These are phyloP conservation scores for Suhomyces sp. DNA, from an alignment of 805 yeast genomes.

Conservation along the genomic window DNA sequence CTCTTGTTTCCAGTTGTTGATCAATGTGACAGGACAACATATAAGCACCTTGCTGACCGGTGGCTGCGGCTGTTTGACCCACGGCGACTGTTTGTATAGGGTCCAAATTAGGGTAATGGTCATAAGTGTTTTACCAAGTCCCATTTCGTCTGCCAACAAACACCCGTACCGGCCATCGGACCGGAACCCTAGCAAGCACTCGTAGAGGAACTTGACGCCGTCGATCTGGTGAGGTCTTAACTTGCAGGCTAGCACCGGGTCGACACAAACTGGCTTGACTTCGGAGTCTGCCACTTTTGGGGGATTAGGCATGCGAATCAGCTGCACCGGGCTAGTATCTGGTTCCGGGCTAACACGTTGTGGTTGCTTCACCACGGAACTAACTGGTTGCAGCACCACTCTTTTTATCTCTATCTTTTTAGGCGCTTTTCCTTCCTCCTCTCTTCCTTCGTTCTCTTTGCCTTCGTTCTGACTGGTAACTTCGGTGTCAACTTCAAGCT, in stretches of 20 bases:
- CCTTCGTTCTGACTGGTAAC: background rate
- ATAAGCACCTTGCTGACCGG: conserved; percentile 60
- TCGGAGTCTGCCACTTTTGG: conserved; percentile 1
- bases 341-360: background rate
- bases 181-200: conserved; percentile 72
- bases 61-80: conserved; percentile 22
- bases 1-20: conserved; percentile 84
- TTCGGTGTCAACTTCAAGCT: conserved; percentile 58
- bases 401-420: too few relatives aligned
- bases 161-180: conserved; percentile 61
- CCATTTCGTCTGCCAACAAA: conserved; percentile 95
- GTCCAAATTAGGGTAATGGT: conserved; percentile 86
- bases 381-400: too few relatives aligned
- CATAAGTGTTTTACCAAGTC: conserved; percentile 81
- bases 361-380: background rate
- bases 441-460: background rate
- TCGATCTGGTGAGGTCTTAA: conserved; percentile 85
- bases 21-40: conserved; percentile 88
- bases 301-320: conserved; percentile 6
- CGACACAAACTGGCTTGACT: conserved; percentile 32
- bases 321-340: background rate
- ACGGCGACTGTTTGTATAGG: conserved; percentile 63
- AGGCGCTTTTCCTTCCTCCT: background rate
- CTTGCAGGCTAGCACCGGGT: conserved; percentile 48
- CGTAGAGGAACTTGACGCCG: conserved; percentile 79